phyloP scores from a whole-genome alignment of 768 basidiomycete genomes.

The Macrolepiota fuliginosa region DNA sequence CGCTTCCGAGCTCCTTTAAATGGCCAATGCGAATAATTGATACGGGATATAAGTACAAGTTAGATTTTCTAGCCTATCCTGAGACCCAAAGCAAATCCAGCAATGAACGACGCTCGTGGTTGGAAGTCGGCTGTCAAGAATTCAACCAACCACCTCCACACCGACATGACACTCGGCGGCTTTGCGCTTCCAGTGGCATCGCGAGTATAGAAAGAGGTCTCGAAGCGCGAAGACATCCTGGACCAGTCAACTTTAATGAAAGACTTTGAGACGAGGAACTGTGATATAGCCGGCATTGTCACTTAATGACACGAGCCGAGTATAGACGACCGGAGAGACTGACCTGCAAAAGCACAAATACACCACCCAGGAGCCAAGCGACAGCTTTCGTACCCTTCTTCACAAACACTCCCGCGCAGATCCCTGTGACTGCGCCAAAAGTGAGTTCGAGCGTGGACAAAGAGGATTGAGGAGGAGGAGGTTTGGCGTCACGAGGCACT shows the following conservation, averaged over 20 bases:
- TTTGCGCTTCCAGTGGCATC: conserved; percentile 51
- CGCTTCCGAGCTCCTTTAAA: no score
- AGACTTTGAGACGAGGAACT: conserved; percentile 80
- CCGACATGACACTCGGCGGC: conserved; percentile 61
- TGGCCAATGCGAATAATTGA: no score
- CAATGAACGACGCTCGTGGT: conserved; percentile 83
- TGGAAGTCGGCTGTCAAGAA: conserved; percentile 95
- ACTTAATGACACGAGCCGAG: background rate
- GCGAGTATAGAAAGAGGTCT: conserved; percentile 65
- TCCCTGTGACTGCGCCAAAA: conserved; percentile 85
- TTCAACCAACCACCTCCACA: conserved; percentile 68
- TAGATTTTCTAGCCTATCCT: conserved; percentile 59
- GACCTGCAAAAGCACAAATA: conserved; percentile 91
- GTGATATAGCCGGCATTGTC: background rate
- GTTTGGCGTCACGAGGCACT: background rate
- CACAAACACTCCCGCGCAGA: conserved; percentile 90
- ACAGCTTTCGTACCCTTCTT: conserved; percentile 89
- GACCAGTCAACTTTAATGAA: conserved; percentile 82
- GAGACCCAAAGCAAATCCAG: conserved; percentile 78
- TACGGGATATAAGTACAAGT: no score
- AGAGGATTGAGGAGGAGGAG: conserved; percentile 63
- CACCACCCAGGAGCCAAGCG: conserved; percentile 86
- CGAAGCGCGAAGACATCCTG: conserved; percentile 62
- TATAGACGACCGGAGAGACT: conserved; percentile 19
- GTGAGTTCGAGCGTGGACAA: conserved; percentile 79